Conservation (phyloP, 768 basidiomycete species). For the Boletus patriciae region DNA sequence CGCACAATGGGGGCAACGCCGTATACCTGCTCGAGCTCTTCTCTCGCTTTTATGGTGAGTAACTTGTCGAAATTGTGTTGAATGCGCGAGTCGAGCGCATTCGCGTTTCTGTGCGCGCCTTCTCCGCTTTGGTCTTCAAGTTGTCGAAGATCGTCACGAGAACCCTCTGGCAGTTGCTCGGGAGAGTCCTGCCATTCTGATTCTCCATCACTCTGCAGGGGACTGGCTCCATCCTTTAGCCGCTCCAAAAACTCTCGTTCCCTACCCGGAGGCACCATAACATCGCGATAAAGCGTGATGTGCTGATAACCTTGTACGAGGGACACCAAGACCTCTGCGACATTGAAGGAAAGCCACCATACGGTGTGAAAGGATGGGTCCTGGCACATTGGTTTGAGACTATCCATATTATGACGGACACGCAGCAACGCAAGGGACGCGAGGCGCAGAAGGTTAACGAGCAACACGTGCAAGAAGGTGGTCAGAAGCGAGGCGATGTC, state of each 20-base stretch:
- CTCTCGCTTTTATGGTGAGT: slow-evolving; percentile 58
- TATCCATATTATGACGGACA: slow-evolving; percentile 44
- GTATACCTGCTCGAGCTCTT: slow-evolving; percentile 78
- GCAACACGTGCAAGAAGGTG: slow-evolving; percentile 47
- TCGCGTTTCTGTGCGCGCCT: not conserved
- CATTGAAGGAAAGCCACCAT: slow-evolving; percentile 76
- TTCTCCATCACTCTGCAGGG: slow-evolving; percentile 9
- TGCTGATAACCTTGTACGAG: slow-evolving; percentile 72
- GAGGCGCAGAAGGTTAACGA: slow-evolving; percentile 56
- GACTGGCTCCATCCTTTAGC: slow-evolving; percentile 17
- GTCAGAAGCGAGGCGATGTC: slow-evolving; percentile 37
- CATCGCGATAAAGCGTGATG: slow-evolving; percentile 65
- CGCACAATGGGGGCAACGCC: slow-evolving; percentile 77
- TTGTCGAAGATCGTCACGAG: slow-evolving; percentile 18
- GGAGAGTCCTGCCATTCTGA: slow-evolving; percentile 9
- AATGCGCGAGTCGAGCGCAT: slow-evolving; percentile 41
- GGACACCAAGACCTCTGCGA: slow-evolving; percentile 63
- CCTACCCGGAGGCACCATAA: slow-evolving; percentile 52
- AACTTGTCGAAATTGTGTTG: slow-evolving; percentile 69
- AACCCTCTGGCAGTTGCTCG: slow-evolving; percentile 10
- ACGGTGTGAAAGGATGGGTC: slow-evolving; percentile 61
- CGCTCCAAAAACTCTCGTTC: slow-evolving; percentile 40
- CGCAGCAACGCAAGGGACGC: slow-evolving; percentile 53
- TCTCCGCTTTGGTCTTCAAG: slow-evolving; percentile 21
- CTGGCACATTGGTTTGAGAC: slow-evolving; percentile 50